These are phyloP conservation scores for Exidia glandulosa DNA, from an alignment of 768 basidiomycete species.

Conservation along the genomic window DNA sequence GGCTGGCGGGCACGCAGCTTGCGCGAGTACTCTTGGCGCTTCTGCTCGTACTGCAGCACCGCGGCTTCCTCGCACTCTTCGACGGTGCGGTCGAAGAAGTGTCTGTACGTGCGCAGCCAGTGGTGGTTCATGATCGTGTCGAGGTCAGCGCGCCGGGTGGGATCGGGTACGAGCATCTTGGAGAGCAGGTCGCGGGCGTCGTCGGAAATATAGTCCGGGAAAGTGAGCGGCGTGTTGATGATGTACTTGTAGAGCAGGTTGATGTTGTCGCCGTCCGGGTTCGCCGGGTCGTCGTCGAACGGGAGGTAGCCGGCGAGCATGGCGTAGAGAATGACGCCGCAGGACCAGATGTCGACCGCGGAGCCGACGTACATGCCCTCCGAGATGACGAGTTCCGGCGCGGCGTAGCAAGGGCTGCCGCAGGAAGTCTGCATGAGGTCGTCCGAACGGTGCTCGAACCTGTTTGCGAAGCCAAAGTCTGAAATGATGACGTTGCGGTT, in stretches of 20 bases:
- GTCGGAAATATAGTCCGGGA: constrained; percentile 87
- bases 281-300: constrained; percentile 97
- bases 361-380: constrained; percentile 95
- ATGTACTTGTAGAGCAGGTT: constrained; percentile 98
- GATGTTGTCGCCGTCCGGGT: constrained; percentile 99
- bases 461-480: constrained; percentile 98
- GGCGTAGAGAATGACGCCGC: constrained; percentile 90
- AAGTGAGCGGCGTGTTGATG: constrained; percentile 89
- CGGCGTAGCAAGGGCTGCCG: constrained; percentile 95
- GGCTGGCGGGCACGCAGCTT: constrained; percentile 65
- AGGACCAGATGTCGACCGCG: constrained; percentile 96
- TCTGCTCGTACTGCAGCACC: constrained; percentile 76
- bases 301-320: constrained; percentile 98
- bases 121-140: constrained; percentile 73
- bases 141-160: constrained; percentile 64
- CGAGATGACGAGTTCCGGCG: constrained; percentile 93
- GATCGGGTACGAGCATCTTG: constrained; percentile 93
- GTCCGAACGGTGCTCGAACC: constrained; percentile 83
- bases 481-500: constrained; percentile 98
- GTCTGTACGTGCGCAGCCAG: constrained; percentile 64
- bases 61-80: constrained; percentile 71
- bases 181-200: constrained; percentile 78
- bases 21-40: constrained; percentile 67
- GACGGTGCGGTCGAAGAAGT: constrained; percentile 56
- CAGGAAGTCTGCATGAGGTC: constrained; percentile 99